Evolutionary conservation across 805 yeast genomes (phyloP).

Genomic region (Candida patagonica): DNA sequence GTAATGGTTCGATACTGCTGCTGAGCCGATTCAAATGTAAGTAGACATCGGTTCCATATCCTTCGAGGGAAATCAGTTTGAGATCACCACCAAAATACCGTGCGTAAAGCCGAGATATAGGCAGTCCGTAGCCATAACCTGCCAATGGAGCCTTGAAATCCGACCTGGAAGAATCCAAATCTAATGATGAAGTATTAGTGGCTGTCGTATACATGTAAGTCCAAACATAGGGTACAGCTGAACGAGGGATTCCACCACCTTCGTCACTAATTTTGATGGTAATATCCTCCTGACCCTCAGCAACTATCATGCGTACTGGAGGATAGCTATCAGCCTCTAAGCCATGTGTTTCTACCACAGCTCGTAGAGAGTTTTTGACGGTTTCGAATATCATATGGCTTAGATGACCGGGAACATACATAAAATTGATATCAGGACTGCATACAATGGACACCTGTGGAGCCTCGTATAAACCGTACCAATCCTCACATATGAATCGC

Average conservation of each 20-base stretch:
- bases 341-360: slow-evolving; percentile 76
- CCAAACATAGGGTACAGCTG: slow-evolving; percentile 81
- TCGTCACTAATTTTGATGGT: slow-evolving; percentile 86
- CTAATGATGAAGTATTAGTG: slow-evolving; percentile 56
- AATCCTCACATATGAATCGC: slow-evolving; percentile 81
- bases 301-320: slow-evolving; percentile 76
- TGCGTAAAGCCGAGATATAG: slow-evolving; percentile 76
- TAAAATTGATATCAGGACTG: slow-evolving; percentile 65
- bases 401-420: slow-evolving; percentile 90
- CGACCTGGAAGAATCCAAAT: slow-evolving; percentile 46
- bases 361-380: slow-evolving; percentile 75
- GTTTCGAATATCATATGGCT: slow-evolving; percentile 88
- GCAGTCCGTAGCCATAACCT: slow-evolving; percentile 87
- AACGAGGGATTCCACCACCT: slow-evolving; percentile 87
- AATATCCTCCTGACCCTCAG: slow-evolving; percentile 84
- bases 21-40: slow-evolving; percentile 74
- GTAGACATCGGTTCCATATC: slow-evolving; percentile 89
- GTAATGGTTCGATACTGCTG: slow-evolving; percentile 57
- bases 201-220: slow-evolving; percentile 87
- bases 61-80: slow-evolving; percentile 83
- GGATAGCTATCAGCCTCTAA: slow-evolving; percentile 65
- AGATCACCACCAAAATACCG: slow-evolving; percentile 88
- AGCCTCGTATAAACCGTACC: slow-evolving; percentile 78
- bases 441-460: slow-evolving; percentile 76
- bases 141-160: slow-evolving; percentile 88